Evolutionary conservation across 345 rosid species (phyloP).

Genomic region (Stellera chamaejasme): DNA sequence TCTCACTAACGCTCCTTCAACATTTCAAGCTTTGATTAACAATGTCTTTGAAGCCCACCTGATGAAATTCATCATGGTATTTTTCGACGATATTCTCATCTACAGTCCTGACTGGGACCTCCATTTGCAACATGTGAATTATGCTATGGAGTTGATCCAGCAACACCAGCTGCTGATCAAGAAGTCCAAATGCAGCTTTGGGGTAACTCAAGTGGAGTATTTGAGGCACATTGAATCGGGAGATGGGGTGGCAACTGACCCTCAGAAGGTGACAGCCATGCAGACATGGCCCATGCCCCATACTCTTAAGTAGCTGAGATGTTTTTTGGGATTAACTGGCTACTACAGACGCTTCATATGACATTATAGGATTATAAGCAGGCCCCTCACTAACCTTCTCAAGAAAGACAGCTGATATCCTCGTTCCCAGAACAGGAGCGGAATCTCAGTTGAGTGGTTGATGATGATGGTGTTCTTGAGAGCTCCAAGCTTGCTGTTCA

Average conservation of each 20-base stretch:
- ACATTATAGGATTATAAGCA: background rate
- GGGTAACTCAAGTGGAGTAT: background rate
- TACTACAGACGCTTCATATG: background rate
- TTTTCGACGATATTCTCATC: background rate
- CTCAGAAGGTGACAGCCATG: background rate
- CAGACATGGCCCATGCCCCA: background rate
- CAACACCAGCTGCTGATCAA: background rate
- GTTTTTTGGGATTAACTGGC: background rate
- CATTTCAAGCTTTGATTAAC: background rate
- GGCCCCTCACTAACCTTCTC: background rate
- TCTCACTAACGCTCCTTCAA: background rate
- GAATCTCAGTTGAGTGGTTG: no score
- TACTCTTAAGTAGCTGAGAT: background rate
- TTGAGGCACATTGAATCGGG: conserved; percentile 1
- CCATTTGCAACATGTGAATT: background rate
- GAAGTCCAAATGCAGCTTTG: background rate
- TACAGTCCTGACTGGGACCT: background rate
- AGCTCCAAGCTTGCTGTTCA: no score
- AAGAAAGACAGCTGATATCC: background rate
- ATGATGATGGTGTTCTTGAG: no score
- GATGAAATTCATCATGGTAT: background rate
- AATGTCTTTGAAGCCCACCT: no score
- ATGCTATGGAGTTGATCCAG: background rate
- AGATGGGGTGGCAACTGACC: background rate
- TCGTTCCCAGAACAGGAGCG: no score